Conservation (phyloP, 2,329 filamentous ascomycete genomes). For the Neoscytalidium dimidiatum region DNA sequence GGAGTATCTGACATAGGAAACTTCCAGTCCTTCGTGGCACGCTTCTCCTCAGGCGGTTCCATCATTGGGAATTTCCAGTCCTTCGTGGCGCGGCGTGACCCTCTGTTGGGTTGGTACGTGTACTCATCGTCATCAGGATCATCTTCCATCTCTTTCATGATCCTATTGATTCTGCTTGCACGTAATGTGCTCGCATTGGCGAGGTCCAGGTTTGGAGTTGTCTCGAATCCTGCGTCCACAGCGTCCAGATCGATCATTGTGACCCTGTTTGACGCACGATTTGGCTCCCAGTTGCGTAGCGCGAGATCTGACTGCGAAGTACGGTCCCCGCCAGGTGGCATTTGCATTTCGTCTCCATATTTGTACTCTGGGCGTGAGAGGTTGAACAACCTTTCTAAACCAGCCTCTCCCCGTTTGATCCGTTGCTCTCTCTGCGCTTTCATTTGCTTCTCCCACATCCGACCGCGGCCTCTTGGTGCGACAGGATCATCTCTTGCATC, state of each 20-base stretch:
- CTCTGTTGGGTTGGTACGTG: constrained; percentile 23
- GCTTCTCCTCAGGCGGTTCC: constrained; percentile 32
- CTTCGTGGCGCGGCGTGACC: constrained; percentile 45
- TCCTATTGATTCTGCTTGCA: constrained; percentile 54
- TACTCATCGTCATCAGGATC: constrained; percentile 38
- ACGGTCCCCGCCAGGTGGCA: not conserved
- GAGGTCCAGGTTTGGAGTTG: constrained; percentile 41
- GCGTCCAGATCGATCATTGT: constrained; percentile 61
- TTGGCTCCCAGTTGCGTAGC: constrained; percentile 45
- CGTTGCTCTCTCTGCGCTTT: constrained; percentile 59
- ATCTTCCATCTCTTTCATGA: constrained; percentile 45
- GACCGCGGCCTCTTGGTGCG: constrained; percentile 4
- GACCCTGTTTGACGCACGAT: constrained; percentile 48
- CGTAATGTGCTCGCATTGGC: constrained; percentile 58
- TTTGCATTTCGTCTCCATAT: constrained; percentile 43
- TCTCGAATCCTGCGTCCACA: constrained; percentile 41
- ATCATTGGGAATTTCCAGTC: constrained; percentile 58
- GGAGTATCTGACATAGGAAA: constrained; percentile 47
- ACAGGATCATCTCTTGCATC: not conserved
- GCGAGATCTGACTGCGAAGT: constrained; percentile 50
- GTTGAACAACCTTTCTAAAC: constrained; percentile 61
- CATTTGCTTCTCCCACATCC: constrained; percentile 35
- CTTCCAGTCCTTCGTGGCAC: constrained; percentile 56
- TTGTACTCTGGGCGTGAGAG: constrained; percentile 58
- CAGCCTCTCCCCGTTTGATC: constrained; percentile 57